Conservation (phyloP, 306 rosid genomes). For the Styphnolobium japonicum region DNA sequence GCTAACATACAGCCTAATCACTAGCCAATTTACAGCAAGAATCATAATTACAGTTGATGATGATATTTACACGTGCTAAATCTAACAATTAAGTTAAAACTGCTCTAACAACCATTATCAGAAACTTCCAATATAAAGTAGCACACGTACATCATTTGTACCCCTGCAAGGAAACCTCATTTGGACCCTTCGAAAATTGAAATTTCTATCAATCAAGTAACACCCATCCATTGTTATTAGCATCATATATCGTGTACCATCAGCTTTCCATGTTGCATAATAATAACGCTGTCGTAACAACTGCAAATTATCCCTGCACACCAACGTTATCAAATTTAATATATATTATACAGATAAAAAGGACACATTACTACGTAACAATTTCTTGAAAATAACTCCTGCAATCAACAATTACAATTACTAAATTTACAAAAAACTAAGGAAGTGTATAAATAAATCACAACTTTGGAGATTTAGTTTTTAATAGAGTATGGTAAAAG, state of each 20-base stretch:
- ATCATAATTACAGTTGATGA: background rate
- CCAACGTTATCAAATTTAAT: conserved; percentile 28
- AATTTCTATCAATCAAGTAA: conserved; percentile 86
- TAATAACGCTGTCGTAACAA: conserved; percentile 92
- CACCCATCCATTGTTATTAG: conserved; percentile 96
- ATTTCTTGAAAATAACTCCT: background rate
- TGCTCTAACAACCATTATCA: background rate
- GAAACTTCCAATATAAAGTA: conserved; percentile 12
- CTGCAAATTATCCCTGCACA: conserved; percentile 85
- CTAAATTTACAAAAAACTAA: background rate
- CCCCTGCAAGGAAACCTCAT: conserved; percentile 98
- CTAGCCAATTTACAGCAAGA: conserved; percentile 8
- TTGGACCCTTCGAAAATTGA: conserved; percentile 93
- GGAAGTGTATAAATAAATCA: background rate
- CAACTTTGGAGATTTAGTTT: background rate
- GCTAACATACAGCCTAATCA: background rate
- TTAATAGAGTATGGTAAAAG: background rate
- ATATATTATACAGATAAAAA: conserved; percentile 10
- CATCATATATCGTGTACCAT: conserved; percentile 99
- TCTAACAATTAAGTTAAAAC: conserved; percentile 9
- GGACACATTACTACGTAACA: background rate
- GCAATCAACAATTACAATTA: conserved; percentile 9
- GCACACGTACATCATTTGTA: conserved; percentile 65
- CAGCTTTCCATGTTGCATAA: conserved; percentile 99
- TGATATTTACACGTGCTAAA: background rate